Evolutionary conservation across 2,329 filamentous ascomycete species (phyloP).

Genomic region (Colletotrichum magnum): DNA sequence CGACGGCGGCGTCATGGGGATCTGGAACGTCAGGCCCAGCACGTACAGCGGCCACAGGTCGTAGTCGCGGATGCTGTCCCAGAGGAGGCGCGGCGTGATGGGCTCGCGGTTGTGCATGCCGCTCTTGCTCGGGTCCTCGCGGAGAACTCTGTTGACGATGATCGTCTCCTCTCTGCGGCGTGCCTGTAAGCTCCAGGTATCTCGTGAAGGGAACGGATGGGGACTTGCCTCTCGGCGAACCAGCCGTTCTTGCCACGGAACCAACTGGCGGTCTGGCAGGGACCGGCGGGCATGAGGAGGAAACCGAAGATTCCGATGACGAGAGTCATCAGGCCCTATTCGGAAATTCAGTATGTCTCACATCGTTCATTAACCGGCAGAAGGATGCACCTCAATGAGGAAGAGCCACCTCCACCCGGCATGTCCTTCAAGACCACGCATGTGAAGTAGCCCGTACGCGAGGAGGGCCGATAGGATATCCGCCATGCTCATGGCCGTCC

Average conservation of each 20-base stretch:
- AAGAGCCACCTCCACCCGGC: slow-evolving; percentile 66
- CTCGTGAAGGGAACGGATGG: neutral
- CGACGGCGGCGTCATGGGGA: slow-evolving; percentile 61
- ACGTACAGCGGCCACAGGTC: slow-evolving; percentile 71
- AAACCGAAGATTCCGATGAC: neutral
- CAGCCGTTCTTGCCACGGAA: slow-evolving; percentile 69
- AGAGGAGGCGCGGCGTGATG: slow-evolving; percentile 61
- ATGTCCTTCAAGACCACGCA: slow-evolving; percentile 53
- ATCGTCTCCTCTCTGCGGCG: slow-evolving; percentile 67
- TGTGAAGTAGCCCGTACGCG: slow-evolving; percentile 56
- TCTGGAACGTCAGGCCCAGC: slow-evolving; percentile 62
- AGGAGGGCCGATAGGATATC: slow-evolving; percentile 56
- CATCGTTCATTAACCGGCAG: too few species aligned
- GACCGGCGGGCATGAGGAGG: slow-evolving; percentile 51
- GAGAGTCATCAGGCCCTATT: slow-evolving; percentile 35
- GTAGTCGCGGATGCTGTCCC: slow-evolving; percentile 65
- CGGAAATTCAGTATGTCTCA: neutral
- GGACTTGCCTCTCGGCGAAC: slow-evolving; percentile 66
- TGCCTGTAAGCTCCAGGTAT: slow-evolving; percentile 57
- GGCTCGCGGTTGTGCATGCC: slow-evolving; percentile 72
- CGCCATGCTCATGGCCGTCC: slow-evolving; percentile 55
- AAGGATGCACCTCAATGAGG: slow-evolving; percentile 59
- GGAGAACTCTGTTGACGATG: slow-evolving; percentile 68
- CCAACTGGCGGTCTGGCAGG: slow-evolving; percentile 67
- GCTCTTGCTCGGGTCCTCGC: slow-evolving; percentile 71